Evolutionary conservation across 1,139 yeast species (phyloP).

Genomic region (Blastobotrys proliferans): DNA sequence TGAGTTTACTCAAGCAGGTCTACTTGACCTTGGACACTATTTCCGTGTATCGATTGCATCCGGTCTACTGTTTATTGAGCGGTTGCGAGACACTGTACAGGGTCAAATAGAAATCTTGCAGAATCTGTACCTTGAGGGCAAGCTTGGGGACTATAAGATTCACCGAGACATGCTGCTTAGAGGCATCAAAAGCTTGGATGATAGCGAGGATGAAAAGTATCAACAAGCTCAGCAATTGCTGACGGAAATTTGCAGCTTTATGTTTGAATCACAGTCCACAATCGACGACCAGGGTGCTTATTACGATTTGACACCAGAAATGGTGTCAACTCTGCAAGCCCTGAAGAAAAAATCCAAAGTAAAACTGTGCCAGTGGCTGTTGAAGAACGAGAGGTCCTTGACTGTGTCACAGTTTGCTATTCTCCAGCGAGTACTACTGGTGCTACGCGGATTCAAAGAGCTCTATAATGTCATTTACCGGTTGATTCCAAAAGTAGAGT

Average conservation of each 20-base stretch:
- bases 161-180: conserved; percentile 26
- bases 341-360: conserved; percentile 20
- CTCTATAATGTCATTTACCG: conserved; percentile 24
- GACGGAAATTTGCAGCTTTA: conserved; percentile 11
- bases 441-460: conserved; percentile 24
- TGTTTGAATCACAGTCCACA: too few species aligned
- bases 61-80: conserved; percentile 57
- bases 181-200: conserved; percentile 13
- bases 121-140: conserved; percentile 37
- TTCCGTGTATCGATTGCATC: conserved; percentile 76
- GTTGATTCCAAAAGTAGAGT: conserved; percentile 20
- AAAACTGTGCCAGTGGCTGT: conserved; percentile 20
- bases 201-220: conserved; percentile 4
- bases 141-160: conserved; percentile 15
- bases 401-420: conserved; percentile 24
- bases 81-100: conserved; percentile 33
- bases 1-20: conserved; percentile 47
- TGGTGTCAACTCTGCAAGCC: conserved; percentile 2
- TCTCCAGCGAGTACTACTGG: conserved; percentile 22
- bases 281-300: conserved; percentile 7
- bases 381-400: conserved; percentile 12
- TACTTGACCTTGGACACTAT: conserved; percentile 62
- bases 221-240: conserved; percentile 12
- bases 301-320: conserved; percentile 15
- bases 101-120: conserved; percentile 49